Evolutionary conservation across 768 basidiomycete species (phyloP).

Genomic region (Lyophyllum atratum): DNA sequence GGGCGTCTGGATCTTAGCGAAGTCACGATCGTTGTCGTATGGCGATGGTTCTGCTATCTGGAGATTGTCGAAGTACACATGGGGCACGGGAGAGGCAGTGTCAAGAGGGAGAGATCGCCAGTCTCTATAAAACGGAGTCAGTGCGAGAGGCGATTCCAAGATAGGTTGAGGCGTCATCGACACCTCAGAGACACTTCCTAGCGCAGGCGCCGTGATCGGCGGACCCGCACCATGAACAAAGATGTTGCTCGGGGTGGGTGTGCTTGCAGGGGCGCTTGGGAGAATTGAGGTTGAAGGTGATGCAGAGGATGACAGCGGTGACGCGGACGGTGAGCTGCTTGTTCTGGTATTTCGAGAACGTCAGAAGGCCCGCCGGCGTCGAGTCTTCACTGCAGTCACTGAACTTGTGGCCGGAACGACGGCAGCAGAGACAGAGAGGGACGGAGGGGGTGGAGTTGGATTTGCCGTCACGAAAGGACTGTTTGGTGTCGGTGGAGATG

Average conservation of each 20-base stretch:
- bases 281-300: constrained; percentile 8
- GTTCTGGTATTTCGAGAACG: constrained; percentile 6
- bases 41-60: constrained; percentile 3
- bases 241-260: constrained; percentile 12
- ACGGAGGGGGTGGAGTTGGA: background rate
- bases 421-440: constrained; percentile 21
- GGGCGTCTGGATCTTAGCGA: background rate
- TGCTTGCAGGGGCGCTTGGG: background rate
- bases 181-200: constrained; percentile 7
- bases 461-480: constrained; percentile 9
- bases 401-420: constrained; percentile 11
- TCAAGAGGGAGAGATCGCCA: constrained; percentile 2
- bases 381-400: constrained; percentile 5
- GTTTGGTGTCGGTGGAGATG: background rate
- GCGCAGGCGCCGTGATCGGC: constrained; percentile 21
- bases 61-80: constrained; percentile 5
- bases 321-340: constrained; percentile 1
- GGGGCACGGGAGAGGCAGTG: background rate
- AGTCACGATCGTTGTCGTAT: constrained; percentile 7
- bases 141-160: constrained; percentile 9
- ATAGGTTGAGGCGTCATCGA: background rate
- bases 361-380: constrained; percentile 7
- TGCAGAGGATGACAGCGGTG: constrained; percentile 2
- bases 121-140: constrained; percentile 5
- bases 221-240: constrained; percentile 26